A percentile compares a stretch with the other conserved stretches of the same genome.
Conservation (phyloP, 495 filamentous ascomycete genomes). For the Recurvomyces mirabilis region DNA sequence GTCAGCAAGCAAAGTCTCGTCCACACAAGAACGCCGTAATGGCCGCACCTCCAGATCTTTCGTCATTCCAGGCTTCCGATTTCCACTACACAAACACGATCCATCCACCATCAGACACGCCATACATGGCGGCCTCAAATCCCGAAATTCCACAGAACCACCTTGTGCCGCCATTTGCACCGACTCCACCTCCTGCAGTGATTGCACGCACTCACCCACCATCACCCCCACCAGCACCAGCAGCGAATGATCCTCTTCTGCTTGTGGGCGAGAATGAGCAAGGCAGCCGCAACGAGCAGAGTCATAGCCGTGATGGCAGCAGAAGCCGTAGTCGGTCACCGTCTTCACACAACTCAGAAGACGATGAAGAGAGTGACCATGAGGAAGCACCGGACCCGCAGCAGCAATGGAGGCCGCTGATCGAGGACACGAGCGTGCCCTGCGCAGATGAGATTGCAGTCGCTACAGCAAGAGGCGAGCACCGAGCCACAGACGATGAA, state of each 20-base stretch:
- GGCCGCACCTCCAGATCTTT: not conserved
- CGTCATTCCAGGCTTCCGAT: not conserved
- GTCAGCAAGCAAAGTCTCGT: no score
- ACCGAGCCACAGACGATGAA: conserved; percentile 46
- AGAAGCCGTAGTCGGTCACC: not conserved
- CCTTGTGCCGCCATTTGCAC: not conserved
- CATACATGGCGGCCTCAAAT: no score
- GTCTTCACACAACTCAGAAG: conserved; percentile 18
- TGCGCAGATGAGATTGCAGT: conserved; percentile 50
- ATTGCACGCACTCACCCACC: not conserved
- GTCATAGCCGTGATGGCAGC: conserved; percentile 2
- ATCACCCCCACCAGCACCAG: not conserved
- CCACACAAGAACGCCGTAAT: no score
- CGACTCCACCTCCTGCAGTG: not conserved
- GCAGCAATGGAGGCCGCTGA: conserved; percentile 26
- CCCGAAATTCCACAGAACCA: no score
- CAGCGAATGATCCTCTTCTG: not conserved
- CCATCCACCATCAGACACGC: not conserved
- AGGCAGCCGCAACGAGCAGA: not conserved
- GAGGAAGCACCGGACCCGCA: conserved; percentile 6
- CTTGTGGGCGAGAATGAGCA: not conserved
- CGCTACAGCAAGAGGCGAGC: conserved; percentile 40
- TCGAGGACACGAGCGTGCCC: conserved; percentile 45
- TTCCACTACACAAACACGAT: not conserved
- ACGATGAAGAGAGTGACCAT: conserved; percentile 12